phyloP scores from a whole-genome alignment of 192 early-diverging fungal species.

The Mortierella alpina region DNA sequence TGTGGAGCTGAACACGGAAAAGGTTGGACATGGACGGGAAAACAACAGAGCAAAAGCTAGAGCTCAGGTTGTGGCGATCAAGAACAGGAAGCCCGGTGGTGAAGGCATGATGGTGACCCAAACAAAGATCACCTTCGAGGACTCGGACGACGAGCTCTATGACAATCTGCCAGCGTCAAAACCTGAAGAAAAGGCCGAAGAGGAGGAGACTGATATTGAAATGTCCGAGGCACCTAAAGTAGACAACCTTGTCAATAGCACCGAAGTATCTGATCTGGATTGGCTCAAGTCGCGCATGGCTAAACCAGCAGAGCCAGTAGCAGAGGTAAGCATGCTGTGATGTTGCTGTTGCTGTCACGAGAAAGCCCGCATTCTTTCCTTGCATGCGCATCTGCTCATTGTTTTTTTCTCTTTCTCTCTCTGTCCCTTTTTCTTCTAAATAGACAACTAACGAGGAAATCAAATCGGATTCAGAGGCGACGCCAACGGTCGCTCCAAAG shows the following conservation, averaged over 20 bases:
- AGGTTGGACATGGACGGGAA: constrained; percentile 39
- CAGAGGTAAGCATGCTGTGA: constrained; percentile 21
- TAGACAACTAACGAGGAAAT: constrained; percentile 15
- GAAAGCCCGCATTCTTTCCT: not conserved
- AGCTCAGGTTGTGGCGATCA: constrained; percentile 56
- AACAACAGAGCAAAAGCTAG: constrained; percentile 49
- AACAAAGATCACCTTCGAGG: constrained; percentile 69
- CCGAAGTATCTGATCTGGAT: constrained; percentile 70
- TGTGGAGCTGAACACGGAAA: constrained; percentile 44
- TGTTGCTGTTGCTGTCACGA: not conserved
- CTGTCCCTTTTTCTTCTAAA: constrained; percentile 5
- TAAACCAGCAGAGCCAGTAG: constrained; percentile 37
- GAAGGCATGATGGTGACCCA: constrained; percentile 69
- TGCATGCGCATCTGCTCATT: not conserved
- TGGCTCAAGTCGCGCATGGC: constrained; percentile 76
- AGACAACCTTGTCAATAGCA: constrained; percentile 51
- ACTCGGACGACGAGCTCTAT: constrained; percentile 81
- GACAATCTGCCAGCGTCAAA: constrained; percentile 72
- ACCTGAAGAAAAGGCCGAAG: constrained; percentile 48
- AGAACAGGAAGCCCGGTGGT: constrained; percentile 71
- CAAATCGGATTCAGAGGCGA: constrained; percentile 4
- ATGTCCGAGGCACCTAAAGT: constrained; percentile 63
- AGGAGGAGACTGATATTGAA: constrained; percentile 53
- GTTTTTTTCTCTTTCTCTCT: not conserved
- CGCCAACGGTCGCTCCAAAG: constrained; percentile 24